Conservation (phyloP, 139 green algal genomes). For the Pleodorina starrii region DNA sequence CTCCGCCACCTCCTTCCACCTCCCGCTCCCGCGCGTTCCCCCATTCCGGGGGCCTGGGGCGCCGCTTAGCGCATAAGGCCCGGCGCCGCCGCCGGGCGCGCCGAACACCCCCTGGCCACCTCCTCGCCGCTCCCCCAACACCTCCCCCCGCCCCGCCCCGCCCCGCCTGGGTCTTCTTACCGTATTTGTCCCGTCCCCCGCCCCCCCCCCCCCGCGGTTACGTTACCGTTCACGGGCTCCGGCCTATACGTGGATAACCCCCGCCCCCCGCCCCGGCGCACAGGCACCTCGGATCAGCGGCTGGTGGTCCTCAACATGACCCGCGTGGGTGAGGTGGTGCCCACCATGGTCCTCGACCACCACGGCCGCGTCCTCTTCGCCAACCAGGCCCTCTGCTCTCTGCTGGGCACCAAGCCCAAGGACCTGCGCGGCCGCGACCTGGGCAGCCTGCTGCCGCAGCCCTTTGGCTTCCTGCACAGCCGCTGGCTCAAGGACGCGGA, state of each 20-base stretch:
- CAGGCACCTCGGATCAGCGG: constrained; percentile 59
- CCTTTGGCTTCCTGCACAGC: constrained; percentile 57
- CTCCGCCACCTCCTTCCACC: too few relatives aligned
- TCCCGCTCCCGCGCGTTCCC: too few relatives aligned
- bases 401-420: constrained; percentile 58
- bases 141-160: too few relatives aligned
- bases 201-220: too few relatives aligned
- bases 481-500: constrained; percentile 62
- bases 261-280: not conserved
- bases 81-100: too few relatives aligned
- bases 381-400: constrained; percentile 56
- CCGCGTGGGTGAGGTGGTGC: not conserved
- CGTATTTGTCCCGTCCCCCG: too few relatives aligned
- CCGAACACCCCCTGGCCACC: too few relatives aligned
- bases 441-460: constrained; percentile 53
- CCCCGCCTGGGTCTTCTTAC: too few relatives aligned
- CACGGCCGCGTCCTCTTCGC: constrained; percentile 55
- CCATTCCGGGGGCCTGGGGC: too few relatives aligned
- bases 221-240: not conserved
- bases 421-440: constrained; percentile 54
- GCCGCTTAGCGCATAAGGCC: too few relatives aligned
- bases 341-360: constrained; percentile 59
- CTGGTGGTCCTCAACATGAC: constrained; percentile 60
- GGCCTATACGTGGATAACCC: not conserved
- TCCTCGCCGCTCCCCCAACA: too few relatives aligned